Evolutionary conservation across 225 moss, liverwort and hornwort genomes (phyloP), one percentile per base, ranked within the genome.

Genomic region (Antitrichia curtipendula): DNA sequence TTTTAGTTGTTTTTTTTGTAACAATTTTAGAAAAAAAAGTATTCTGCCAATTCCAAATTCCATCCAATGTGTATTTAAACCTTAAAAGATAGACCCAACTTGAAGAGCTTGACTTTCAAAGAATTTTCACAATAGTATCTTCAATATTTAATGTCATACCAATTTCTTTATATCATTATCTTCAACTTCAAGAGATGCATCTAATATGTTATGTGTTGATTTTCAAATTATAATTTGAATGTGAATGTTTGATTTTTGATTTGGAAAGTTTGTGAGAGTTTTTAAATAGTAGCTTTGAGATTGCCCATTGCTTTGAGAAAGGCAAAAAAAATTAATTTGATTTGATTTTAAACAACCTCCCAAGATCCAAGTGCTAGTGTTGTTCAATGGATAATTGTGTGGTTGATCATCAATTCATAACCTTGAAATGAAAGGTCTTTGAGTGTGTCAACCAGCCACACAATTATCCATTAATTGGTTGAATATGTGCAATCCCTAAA

Each of bases 31-130:
- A 8, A 70, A 19, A 6, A 8, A 41, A 70, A 24, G 25, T 13
- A 8, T 7, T 41, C 41, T 15, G 38, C 6, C 11, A n/a, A 66
- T n/a, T 41, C 24, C 8, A 41, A 41, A 41, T 41, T 0, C 5
- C 15, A 9, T 43, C 5, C 3, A 25, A 0, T 70, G 4, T 28
- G 2, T 43, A 43, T 43, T 43, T 5, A 43, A 71, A 43, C 16
- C 9, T 28, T 28, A 3, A 43, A 25, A 3, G 16, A 43, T 0
- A 9, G 0, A 16, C 1, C 27, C 0, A 16, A 2, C 16, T 43
- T 2, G 1, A 41, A 0, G 1, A 70, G 13, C 13, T 41, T 70
- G 24, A 23, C 5, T 69, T 40, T 69, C 15, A 70, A 70, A 70
- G 15, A 41, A 41, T 41, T 14, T 41, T 70, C 4, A 41, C 4